Base-by-base conservation (phyloP, 2,329 filamentous ascomycete genomes). In the Drechslerella coelobrocha region DNA sequence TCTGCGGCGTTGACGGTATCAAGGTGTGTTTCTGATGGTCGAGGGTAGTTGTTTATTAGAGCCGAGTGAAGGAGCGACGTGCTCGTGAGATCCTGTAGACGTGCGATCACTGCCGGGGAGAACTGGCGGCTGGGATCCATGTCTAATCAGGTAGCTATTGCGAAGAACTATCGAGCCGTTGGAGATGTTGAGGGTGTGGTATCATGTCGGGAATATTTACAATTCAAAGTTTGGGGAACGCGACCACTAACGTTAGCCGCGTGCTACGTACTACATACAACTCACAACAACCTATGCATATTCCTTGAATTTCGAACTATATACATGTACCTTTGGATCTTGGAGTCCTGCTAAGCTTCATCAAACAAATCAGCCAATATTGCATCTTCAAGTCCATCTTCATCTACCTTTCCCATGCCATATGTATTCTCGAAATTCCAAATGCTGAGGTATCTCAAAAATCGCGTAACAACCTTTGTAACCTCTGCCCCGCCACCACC, bases 391-490 rank as follows among this genome's bases (percentile, higher is more conserved):
- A 90, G 92, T 8, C 82, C 82, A 55, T 87, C 84, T 75, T 83
- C 78, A 78, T 95, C 91, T 24, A 89, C 80, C 43, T 79, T 79
- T 34, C 86, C 88, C 87, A 97, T 92, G 14, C 89, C 87, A 78
- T 99, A 99, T 61, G 89, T 93, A 72, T 88, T 89, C 81, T 99
- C 94, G 79, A 97, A 99, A 0, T 90, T 89, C 78, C 88, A 90
- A 76, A 99, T 97, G 78, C 92, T 97, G 73, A 99, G 81, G 77
- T 95, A 90, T 12, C 89, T 89, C 77, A 97, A 91, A 80, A 97
- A 97, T 0, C 93, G 93, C 74, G 90, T 84, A 72, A 97, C 80
- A 10, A 97, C 85, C 77, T 89, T 89, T 66, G 87, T 86, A 3
- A 94, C 85, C 65, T 97, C 81, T 73, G 86, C 84, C 12, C 48